Conservation (phyloP, 139 green algal genomes). For the Axilococcus clingmanii region DNA sequence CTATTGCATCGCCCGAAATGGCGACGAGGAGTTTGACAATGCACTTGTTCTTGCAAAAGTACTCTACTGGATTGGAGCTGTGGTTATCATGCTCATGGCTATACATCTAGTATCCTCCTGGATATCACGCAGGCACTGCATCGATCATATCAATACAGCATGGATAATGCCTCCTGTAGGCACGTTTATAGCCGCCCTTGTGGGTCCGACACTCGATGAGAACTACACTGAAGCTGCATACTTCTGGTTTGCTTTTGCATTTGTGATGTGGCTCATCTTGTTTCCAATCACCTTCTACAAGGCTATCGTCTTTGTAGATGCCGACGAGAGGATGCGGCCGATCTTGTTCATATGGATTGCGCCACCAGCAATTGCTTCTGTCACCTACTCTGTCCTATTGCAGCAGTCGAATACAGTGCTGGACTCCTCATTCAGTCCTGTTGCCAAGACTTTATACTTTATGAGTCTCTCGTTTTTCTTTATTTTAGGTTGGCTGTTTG, state of each 20-base stretch:
- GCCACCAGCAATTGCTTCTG: constrained; percentile 24
- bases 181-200: constrained; percentile 27
- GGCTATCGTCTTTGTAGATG: constrained; percentile 19
- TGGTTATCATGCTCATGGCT: constrained; percentile 1
- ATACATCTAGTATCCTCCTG: constrained; percentile 22
- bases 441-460: constrained; percentile 7
- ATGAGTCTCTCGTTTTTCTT: background rate
- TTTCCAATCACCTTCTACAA: constrained; percentile 26
- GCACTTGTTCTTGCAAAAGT: constrained; percentile 17
- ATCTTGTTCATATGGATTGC: constrained; percentile 34
- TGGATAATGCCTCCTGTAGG: constrained; percentile 30
- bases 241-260: constrained; percentile 36
- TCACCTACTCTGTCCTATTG: constrained; percentile 27
- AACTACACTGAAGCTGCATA: constrained; percentile 18
- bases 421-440: constrained; percentile 7
- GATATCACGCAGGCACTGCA: constrained; percentile 20
- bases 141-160: constrained; percentile 35
- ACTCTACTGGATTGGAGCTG: constrained; percentile 39
- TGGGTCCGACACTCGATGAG: constrained; percentile 19
- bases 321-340: constrained; percentile 28
- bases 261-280: constrained; percentile 25
- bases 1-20: too few species aligned
- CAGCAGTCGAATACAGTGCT: too few species aligned
- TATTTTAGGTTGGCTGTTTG: constrained; percentile 7
- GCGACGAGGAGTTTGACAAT: too few species aligned